phyloP scores from a whole-genome alignment of 768 basidiomycete genomes.

The Lepiota brunneoincarnata region DNA sequence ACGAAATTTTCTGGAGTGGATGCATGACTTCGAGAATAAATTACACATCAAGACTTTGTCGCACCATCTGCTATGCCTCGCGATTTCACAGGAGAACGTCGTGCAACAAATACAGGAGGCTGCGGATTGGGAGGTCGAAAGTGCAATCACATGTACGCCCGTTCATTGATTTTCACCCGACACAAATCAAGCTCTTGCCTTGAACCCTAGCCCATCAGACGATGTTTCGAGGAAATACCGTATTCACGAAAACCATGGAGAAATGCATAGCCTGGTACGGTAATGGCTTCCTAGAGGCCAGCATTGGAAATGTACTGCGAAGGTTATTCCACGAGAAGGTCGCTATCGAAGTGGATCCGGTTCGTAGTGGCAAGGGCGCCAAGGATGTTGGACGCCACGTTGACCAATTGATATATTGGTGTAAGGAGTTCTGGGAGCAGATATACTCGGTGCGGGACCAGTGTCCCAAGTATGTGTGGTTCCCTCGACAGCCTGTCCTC shows the following conservation, averaged over 20 bases:
- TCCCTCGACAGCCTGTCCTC: slow-evolving; percentile 2
- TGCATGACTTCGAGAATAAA: slow-evolving; percentile 65
- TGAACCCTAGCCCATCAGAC: slow-evolving; percentile 65
- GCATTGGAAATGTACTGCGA: slow-evolving; percentile 70
- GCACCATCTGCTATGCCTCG: slow-evolving; percentile 62
- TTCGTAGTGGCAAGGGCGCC: slow-evolving; percentile 55
- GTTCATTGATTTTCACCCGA: slow-evolving; percentile 19
- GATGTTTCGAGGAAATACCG: slow-evolving; percentile 67
- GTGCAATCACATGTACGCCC: slow-evolving; percentile 54
- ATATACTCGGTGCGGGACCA: slow-evolving; percentile 72
- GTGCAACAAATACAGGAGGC: slow-evolving; percentile 69
- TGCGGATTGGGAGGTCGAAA: slow-evolving; percentile 68
- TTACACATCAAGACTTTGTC: slow-evolving; percentile 65
- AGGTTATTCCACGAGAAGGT: slow-evolving; percentile 70
- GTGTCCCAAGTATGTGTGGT: slow-evolving; percentile 66
- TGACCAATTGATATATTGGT: slow-evolving; percentile 74
- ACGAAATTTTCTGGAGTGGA: slow-evolving; percentile 73
- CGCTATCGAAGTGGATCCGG: slow-evolving; percentile 80
- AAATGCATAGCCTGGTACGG: slow-evolving; percentile 81
- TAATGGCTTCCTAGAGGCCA: slow-evolving; percentile 74
- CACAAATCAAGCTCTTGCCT: not conserved
- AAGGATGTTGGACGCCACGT: slow-evolving; percentile 68
- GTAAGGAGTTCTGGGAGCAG: slow-evolving; percentile 74
- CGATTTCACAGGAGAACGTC: slow-evolving; percentile 62
- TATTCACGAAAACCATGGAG: slow-evolving; percentile 74